Evolutionary conservation across 768 basidiomycete species (phyloP), one percentile per base, ranked within the genome.

Genomic region (Macrolepiota dolichaula): DNA sequence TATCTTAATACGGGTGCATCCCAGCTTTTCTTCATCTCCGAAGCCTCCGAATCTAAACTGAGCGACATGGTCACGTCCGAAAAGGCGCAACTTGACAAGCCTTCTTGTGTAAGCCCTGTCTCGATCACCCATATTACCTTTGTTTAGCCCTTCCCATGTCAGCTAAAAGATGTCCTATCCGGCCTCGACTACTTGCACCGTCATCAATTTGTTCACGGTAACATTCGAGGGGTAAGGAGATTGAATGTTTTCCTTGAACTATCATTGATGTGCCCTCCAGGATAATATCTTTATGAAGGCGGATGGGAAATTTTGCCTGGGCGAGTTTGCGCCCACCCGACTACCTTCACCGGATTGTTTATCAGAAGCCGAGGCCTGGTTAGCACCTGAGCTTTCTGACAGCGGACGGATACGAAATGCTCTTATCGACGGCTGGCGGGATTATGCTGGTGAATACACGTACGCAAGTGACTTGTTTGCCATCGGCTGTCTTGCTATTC

Each of bases 401-500:
- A 15, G 55, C 17, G 46, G 63, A 11, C 46, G 44, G 1, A 66
- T 69, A 25, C 47, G 57, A 25, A 57, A 55, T 2, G 51, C 67
- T 15, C 59, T 66, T 19, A 59, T 68, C 25, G 69, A 70, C 35
- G 63, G 65, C 32, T 70, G 69, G 57, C 52, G 68, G 42, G 64
- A 63, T 24, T 70, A 70, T 55, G 22, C 60, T n/a, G 69, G 69
- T 36, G 69, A 70, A 51, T 70, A 65, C 49, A 66, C 61, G 32
- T 50, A 57, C 44, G 67, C 64, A 24, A 68, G 69, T 47, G 69
- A 70, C 58, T 61, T 70, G 17, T 70, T 68, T 50, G 67, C 68
- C 0, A 50, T 70, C n/a, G 69, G 64, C 11, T 65, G 65, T 7
- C 65, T 66, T 36, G 63, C 63, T 29, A 54, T 68, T 32, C 67